Percentiles rank a stretch among this genome's conserved stretches.
Conservation (phyloP, 305 asterid species). For the Euphrasia arctica region DNA sequence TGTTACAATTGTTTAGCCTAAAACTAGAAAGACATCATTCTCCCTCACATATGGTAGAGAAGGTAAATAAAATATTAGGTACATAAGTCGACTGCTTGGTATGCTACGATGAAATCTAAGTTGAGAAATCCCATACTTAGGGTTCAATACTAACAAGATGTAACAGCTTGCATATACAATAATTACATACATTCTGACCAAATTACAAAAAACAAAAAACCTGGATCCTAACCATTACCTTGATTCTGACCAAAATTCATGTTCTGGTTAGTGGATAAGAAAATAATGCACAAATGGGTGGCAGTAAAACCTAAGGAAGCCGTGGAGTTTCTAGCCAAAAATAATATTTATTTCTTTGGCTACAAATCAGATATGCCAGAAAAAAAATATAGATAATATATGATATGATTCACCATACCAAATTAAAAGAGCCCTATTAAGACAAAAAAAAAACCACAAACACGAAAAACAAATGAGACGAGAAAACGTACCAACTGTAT, state of each 20-base stretch:
- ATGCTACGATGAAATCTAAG: constrained; percentile 10
- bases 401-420: neutral
- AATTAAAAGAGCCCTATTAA: neutral
- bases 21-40: neutral
- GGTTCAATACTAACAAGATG: neutral
- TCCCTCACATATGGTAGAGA: neutral
- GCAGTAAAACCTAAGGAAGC: neutral
- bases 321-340: neutral
- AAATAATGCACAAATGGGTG: neutral
- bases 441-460: neutral
- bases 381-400: neutral
- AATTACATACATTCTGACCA: constrained; percentile 12
- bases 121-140: neutral
- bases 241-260: no score
- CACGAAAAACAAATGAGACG: neutral
- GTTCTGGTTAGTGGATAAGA: no score
- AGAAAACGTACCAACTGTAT: constrained; percentile 37
- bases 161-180: no score
- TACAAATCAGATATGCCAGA: neutral
- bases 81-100: neutral
- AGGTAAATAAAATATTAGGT: neutral
- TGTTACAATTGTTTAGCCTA: neutral
- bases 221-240: constrained; percentile 1
- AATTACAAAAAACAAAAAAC: neutral
- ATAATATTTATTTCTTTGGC: neutral